Evolutionary conservation across 345 rosid species (phyloP).

Genomic region (Eucalyptus cloeziana): DNA sequence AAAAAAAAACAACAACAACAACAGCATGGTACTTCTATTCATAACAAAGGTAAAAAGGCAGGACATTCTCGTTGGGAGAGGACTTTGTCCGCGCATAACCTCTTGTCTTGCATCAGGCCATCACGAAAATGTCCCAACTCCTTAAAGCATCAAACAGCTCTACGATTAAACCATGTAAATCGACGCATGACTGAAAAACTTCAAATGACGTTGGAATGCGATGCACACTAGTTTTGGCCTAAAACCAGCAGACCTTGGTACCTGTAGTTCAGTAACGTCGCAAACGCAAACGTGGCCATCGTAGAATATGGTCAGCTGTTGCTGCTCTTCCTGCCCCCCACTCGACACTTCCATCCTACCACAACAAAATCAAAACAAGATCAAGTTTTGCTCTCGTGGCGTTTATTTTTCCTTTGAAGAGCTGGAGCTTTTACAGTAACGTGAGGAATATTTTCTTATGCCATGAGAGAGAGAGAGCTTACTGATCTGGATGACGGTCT

Average conservation of each 20-base stretch:
- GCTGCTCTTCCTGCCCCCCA: conserved; percentile 3
- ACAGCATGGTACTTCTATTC: background rate
- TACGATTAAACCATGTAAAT: background rate
- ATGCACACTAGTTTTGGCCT: background rate
- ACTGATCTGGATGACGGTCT: background rate
- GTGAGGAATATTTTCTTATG: background rate
- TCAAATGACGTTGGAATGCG: background rate
- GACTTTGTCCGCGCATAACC: background rate
- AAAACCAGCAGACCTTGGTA: background rate
- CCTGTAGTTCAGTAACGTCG: conserved; percentile 40
- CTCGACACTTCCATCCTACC: background rate
- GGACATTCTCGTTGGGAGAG: background rate
- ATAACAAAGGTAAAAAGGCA: background rate
- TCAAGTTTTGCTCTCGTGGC: background rate
- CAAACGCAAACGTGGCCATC: conserved; percentile 27
- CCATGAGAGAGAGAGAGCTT: background rate
- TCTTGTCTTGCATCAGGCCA: background rate
- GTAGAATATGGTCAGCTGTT: conserved; percentile 37
- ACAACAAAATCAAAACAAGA: background rate
- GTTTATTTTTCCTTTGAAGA: background rate
- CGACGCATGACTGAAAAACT: background rate
- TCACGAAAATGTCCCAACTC: background rate
- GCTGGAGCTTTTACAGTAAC: background rate
- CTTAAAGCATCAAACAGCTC: background rate
- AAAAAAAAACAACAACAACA: background rate